Percentiles rank a stretch among this genome's conserved stretches.
Conservation (phyloP, 1,284 basidiomycete species). For the Puccinia hordei region DNA sequence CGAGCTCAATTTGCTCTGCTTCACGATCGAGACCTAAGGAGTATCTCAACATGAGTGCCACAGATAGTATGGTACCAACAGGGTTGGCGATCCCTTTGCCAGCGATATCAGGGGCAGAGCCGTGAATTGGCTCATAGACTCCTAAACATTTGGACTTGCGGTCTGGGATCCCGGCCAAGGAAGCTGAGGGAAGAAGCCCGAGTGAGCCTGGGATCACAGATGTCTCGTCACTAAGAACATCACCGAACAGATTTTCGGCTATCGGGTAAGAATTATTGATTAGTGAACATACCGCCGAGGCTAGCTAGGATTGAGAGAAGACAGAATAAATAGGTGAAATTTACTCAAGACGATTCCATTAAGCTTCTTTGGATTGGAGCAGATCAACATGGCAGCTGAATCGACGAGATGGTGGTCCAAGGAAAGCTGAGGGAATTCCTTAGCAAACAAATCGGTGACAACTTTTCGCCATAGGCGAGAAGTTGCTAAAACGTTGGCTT, state of each 20-base stretch:
- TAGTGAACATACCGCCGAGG: neutral
- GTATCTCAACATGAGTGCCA: conserved; percentile 91
- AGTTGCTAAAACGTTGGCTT: conserved; percentile 96
- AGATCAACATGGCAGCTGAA: conserved; percentile 94
- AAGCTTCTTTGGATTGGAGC: conserved; percentile 84
- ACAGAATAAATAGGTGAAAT: conserved; percentile 8
- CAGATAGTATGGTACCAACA: conserved; percentile 93
- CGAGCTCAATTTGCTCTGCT: conserved; percentile 80
- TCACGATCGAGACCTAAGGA: conserved; percentile 83
- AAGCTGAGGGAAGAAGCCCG: conserved; percentile 92
- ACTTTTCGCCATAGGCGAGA: conserved; percentile 92
- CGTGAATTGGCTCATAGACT: conserved; percentile 86
- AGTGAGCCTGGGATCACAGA: conserved; percentile 98
- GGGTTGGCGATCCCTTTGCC: conserved; percentile 95
- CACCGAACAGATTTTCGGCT: conserved; percentile 90
- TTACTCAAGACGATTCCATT: conserved; percentile 84
- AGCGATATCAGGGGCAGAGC: conserved; percentile 94
- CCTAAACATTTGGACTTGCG: conserved; percentile 72
- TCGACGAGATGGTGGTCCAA: conserved; percentile 88
- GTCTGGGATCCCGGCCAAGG: conserved; percentile 85
- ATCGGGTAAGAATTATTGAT: neutral
- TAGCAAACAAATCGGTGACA: conserved; percentile 76
- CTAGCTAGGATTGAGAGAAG: neutral
- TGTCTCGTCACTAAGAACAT: conserved; percentile 86
- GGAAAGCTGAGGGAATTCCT: conserved; percentile 81